phyloP scores from a whole-genome alignment of 2,329 filamentous ascomycete species.

The Verticillium tricorpus region DNA sequence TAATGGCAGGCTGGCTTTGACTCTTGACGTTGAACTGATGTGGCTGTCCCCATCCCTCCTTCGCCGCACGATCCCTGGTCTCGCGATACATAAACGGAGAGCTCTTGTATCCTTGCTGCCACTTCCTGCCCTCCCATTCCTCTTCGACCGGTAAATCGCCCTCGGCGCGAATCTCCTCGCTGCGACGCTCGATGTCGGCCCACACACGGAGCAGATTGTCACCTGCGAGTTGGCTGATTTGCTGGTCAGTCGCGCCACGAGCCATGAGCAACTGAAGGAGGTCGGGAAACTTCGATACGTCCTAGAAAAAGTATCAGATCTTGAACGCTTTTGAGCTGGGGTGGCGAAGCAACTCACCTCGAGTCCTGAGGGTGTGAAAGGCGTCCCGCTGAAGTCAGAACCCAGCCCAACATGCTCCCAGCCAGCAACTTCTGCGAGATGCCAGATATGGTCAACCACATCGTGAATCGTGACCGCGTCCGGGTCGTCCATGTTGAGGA shows the following conservation, averaged over 20 bases:
- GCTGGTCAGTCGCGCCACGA: constrained; percentile 23
- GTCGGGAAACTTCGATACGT: constrained; percentile 29
- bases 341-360: constrained; percentile 12
- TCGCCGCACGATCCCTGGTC: constrained; percentile 11
- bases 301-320: constrained; percentile 7
- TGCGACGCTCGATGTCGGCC: constrained; percentile 20
- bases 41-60: constrained; percentile 1
- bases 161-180: constrained; percentile 17
- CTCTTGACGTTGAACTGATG: too few relatives aligned
- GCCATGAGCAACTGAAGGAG: constrained; percentile 23
- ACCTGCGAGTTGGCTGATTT: constrained; percentile 19
- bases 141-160: constrained; percentile 22
- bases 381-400: constrained; percentile 30
- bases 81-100: constrained; percentile 18
- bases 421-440: constrained; percentile 24
- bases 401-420: constrained; percentile 33
- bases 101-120: constrained; percentile 19
- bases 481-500: constrained; percentile 23
- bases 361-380: constrained; percentile 19
- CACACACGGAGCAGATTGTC: constrained; percentile 25
- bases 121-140: constrained; percentile 21
- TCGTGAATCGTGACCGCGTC: constrained; percentile 25
- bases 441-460: constrained; percentile 29
- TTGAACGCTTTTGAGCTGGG: neutral
- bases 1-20: too few relatives aligned